Percentiles rank a stretch among this genome's conserved stretches.
phyloP scores from a whole-genome alignment of 306 rosid genomes.

The Nissolia schottii region DNA sequence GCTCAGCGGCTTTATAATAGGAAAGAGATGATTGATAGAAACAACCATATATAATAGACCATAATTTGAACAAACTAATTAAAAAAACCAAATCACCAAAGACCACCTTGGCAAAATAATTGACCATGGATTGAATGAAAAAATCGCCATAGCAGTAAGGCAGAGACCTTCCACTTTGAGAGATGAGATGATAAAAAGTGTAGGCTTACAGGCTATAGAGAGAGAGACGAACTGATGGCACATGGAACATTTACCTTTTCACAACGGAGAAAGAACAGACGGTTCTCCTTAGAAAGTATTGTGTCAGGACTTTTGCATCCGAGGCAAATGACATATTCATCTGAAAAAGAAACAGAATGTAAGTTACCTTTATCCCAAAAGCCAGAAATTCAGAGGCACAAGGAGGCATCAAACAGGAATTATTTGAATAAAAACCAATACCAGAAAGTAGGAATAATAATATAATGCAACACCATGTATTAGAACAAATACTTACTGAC shows the following conservation, averaged over 20 bases:
- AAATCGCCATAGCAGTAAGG: neutral
- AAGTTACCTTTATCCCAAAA: neutral
- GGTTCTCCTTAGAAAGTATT: conserved; percentile 89
- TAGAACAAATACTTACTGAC: conserved; percentile 53
- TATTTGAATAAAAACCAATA: neutral
- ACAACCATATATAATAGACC: neutral
- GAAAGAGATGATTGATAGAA: too few species aligned
- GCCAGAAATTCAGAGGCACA: neutral
- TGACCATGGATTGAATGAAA: neutral
- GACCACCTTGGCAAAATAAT: neutral
- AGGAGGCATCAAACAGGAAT: neutral
- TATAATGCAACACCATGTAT: neutral
- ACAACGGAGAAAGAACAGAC: conserved; percentile 88
- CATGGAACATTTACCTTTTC: conserved; percentile 59
- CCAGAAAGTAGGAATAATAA: too few species aligned
- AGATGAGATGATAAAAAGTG: neutral
- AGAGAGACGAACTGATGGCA: neutral
- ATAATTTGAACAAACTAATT: neutral
- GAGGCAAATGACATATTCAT: conserved; percentile 76
- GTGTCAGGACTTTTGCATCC: conserved; percentile 96
- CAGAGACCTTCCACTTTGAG: neutral
- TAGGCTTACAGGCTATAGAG: neutral
- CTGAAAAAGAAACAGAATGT: conserved; percentile 36
- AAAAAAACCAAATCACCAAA: neutral
- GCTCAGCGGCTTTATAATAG: too few species aligned